Evolutionary conservation across 768 basidiomycete species (phyloP), one percentile per base, ranked within the genome.

Genomic region (Amanita polypyramis): DNA sequence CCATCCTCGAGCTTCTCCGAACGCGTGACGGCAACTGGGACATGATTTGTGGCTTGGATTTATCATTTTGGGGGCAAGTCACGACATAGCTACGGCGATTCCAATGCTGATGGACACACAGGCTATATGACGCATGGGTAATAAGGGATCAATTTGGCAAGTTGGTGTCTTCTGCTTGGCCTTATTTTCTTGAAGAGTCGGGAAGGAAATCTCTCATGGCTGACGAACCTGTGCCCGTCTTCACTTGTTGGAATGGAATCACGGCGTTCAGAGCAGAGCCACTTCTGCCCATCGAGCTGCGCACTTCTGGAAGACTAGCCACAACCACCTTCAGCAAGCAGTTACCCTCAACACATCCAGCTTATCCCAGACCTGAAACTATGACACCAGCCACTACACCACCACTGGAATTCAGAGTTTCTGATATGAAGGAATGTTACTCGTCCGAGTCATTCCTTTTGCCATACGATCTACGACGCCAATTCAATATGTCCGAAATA

Each of bases 191-290:
- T 34, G 69, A 73, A 37, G 53, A 60, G 5, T 63, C 60, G 8
- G 65, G 56, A 43, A 59, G 61, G 51, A 54, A 59, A 35, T 65
- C 65, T 2, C 61, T 72, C 54, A 56, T 62, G 43, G 52, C 45
- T 9, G 70, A 66, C 30, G 62, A 65, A 11, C 68, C 72, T 9
- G 70, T 62, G 1, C 70, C 72, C 8, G 70, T 71, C 5, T 68
- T 70, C 48, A 51, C 67, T 0, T 73, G 71, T 56, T 73, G 71
- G 71, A 73, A 73, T 43, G 72, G 72, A 27, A 68, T 72, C 52
- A 61, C 61, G 41, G 65, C 64, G 2, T 65, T 73, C 53, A 37
- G 53, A 7, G 64, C 70, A 0, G 70, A 73, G 43, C 69, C 70
- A 3, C 38, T 73, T 25, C 59, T 71, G 25, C 70, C 71, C 11